phyloP scores from a whole-genome alignment of 441 rosid genomes.

The Sinapis alba region DNA sequence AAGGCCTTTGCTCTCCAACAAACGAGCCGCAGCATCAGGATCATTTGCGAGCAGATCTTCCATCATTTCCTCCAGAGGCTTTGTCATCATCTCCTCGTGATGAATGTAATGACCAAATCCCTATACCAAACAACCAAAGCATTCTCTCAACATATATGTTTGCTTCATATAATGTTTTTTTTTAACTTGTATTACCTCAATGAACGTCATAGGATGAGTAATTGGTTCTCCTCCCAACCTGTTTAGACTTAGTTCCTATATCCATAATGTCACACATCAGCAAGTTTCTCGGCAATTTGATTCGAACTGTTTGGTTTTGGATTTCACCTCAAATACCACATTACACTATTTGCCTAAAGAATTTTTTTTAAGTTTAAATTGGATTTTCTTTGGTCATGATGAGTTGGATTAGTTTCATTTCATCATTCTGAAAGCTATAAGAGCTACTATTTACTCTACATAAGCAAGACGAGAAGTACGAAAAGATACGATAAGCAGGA shows the following conservation, averaged over 20 bases:
- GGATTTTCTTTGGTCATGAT: background rate
- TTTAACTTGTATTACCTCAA: constrained; percentile 49
- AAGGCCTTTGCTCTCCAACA: constrained; percentile 63
- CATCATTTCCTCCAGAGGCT: constrained; percentile 59
- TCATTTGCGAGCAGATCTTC: constrained; percentile 49
- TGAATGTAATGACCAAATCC: constrained; percentile 55
- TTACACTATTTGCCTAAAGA: background rate
- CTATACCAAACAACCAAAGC: constrained; percentile 29
- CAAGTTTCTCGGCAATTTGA: background rate
- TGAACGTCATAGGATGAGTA: constrained; percentile 46
- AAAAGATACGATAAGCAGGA: constrained; percentile 11
- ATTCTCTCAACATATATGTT: background rate
- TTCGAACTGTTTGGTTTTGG: background rate
- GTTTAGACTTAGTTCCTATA: constrained; percentile 59
- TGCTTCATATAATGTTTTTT: background rate
- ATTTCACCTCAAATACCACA: no score
- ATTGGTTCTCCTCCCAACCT: constrained; percentile 48
- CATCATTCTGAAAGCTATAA: background rate
- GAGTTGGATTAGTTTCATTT: background rate
- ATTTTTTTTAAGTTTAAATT: background rate
- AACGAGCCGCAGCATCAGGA: constrained; percentile 48
- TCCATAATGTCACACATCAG: constrained; percentile 15
- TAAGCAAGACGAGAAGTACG: background rate
- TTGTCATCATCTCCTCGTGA: constrained; percentile 46
- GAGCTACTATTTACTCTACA: background rate